Evolutionary conservation across 73 alveolate species (phyloP).

Genomic region (Halteria grandinella): DNA sequence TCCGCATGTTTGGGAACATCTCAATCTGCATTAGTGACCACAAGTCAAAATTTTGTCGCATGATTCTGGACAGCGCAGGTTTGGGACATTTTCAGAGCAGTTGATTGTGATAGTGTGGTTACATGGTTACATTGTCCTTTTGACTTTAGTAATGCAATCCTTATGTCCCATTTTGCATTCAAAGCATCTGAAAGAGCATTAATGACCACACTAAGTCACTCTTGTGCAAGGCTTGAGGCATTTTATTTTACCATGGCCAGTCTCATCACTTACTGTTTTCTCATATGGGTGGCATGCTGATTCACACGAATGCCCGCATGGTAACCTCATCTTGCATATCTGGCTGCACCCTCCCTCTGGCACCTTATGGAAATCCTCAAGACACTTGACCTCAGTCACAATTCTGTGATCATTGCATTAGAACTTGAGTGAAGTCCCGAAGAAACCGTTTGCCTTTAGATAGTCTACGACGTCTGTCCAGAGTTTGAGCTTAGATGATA

Average conservation of each 20-base stretch:
- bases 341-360: constrained; percentile 84
- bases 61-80: not conserved
- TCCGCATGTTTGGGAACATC: too few relatives aligned
- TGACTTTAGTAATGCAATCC: too few relatives aligned
- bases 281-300: constrained; percentile 62
- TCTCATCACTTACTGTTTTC: not conserved
- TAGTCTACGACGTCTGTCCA: constrained; percentile 64
- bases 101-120: too few relatives aligned
- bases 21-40: constrained; percentile 47
- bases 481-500: not conserved
- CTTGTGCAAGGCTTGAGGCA: constrained; percentile 48
- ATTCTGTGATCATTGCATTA: constrained; percentile 68
- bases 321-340: constrained; percentile 60
- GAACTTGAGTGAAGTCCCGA: constrained; percentile 14
- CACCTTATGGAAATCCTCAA: constrained; percentile 61
- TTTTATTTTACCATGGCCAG: constrained; percentile 46
- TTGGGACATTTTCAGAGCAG: too few relatives aligned
- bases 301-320: constrained; percentile 81
- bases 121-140: too few relatives aligned
- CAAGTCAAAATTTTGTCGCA: constrained; percentile 48
- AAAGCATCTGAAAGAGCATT: constrained; percentile 27
- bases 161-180: not conserved
- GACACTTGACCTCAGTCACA: constrained; percentile 30
- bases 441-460: constrained; percentile 44
- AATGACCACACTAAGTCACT: constrained; percentile 22